phyloP scores from a whole-genome alignment of 257 asterid species.

The Jacaranda mimosifolia region DNA sequence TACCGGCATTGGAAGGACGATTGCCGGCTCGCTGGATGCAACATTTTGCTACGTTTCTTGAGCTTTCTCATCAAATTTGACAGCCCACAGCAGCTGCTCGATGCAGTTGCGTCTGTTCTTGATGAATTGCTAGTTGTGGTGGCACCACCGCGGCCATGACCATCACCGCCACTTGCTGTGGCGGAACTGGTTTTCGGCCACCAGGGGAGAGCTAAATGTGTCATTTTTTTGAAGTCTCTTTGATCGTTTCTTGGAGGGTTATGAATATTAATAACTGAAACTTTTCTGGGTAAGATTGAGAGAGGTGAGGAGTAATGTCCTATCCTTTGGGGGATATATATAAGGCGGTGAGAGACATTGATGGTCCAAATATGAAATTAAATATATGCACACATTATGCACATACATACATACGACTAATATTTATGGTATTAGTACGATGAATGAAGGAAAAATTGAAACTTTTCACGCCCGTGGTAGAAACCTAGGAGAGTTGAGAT shows the following conservation, averaged over 20 bases:
- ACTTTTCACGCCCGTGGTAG: constrained; percentile 19
- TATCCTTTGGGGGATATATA: not conserved
- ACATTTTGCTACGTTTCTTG: constrained; percentile 55
- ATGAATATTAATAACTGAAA: not conserved
- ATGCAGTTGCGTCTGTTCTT: constrained; percentile 12
- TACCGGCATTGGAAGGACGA: constrained; percentile 70
- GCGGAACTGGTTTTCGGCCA: constrained; percentile 49
- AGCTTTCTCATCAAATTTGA: constrained; percentile 61
- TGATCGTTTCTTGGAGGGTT: not conserved
- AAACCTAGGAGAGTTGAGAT: constrained; percentile 28
- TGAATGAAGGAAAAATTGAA: constrained; percentile 28
- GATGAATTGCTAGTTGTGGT: constrained; percentile 2
- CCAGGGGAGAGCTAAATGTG: constrained; percentile 50
- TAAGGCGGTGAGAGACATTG: not conserved
- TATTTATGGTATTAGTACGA: constrained; percentile 14
- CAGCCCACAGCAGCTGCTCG: constrained; percentile 58
- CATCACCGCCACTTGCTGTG: constrained; percentile 22
- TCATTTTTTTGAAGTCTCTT: constrained; percentile 27
- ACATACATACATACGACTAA: not conserved
- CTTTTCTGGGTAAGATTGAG: not conserved
- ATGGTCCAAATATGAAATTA: not conserved
- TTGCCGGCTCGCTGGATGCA: constrained; percentile 52
- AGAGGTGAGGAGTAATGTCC: constrained; percentile 21
- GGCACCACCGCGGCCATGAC: not conserved
- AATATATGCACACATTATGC: not conserved